Base-by-base conservation (phyloP, 148 eudicot genomes). In the Oxyria digyna region DNA sequence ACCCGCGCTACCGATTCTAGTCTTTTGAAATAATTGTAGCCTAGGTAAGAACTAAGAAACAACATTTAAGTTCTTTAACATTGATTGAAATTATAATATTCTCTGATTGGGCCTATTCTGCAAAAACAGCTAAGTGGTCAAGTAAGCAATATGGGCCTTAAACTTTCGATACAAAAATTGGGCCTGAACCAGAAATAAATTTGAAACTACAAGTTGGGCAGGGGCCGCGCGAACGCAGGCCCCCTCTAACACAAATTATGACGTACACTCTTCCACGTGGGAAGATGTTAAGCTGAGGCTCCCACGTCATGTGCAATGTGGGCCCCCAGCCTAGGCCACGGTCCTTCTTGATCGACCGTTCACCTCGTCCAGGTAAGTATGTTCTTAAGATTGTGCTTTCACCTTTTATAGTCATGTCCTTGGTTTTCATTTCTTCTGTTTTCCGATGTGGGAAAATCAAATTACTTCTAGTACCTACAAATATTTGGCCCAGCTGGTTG, bases 141-240 rank as follows among this genome's bases (percentile, higher is more conserved):
- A n/a, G n/a, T n/a, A n/a, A n/a, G n/a, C n/a, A n/a, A n/a, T n/a
- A n/a, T n/a, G n/a, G n/a, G n/a, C n/a, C n/a, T n/a, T n/a, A n/a
- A n/a, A n/a, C n/a, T n/a, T n/a, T n/a, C n/a, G n/a, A n/a, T n/a
- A n/a, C n/a, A n/a, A n/a, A n/a, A n/a, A n/a, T n/a, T n/a, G n/a
- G n/a, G n/a, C n/a, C n/a, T n/a, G n/a, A n/a, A n/a, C n/a, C n/a
- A n/a, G n/a, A 5, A 33, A 33, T 21, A 52, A 9, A 7, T 10
- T 23, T 24, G 4, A 11, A 55, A 24, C 32, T 27, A 0, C 17
- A 14, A 27, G 13, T 57, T 3, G 35, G 13, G 42, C 7, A 80
- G 78, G 78, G 93, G 87, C 85, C 83, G 93, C 93, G 89, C 87
- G 87, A 75, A 85, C 89, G 89, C 94, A 80, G 81, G 84, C 87